Evolutionary conservation across 805 yeast species (phyloP), one percentile per base, ranked within the genome.

Genomic region (Teunomyces aglyptinius): DNA sequence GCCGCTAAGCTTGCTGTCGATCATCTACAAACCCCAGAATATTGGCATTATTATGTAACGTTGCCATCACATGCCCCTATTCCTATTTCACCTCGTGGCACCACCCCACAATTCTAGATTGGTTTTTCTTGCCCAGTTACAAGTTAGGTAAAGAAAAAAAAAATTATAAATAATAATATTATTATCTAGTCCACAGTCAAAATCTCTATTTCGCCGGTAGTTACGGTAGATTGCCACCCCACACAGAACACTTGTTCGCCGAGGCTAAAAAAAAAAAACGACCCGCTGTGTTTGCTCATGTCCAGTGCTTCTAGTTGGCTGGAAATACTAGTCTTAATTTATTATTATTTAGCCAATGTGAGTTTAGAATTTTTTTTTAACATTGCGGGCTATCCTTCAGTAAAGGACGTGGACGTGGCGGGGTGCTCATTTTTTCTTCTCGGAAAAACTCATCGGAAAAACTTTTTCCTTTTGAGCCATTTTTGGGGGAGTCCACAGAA

Each of bases 51-150:
- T 24, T 24, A 24, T 24, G 10, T 10, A 8, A 8, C 26, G 7
- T 4, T 18, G 7, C 16, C 38, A 22, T 36, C 28, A 22, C 28
- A 36, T 36, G 39, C 39, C 39, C 39, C 39, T 36, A 36, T 22
- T 36, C 28, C 39, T 18, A 34, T 16, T 34, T 22, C 39, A 36
- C 39, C 39, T 36, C 39, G 39, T 36, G 39, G 39, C 18, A 34
- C 38, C 39, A 22, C 39, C 39, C 39, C 39, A 36, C 39, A 36
- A 22, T 20, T 36, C 39, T 36, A 36, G 39, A 36, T 36, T n/a
- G 33, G 33, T 31, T 12, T 4, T 31, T 15, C 6, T 6, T 29
- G 10, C 10, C 15, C 33, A n/a, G 33, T 29, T 31, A 31, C 33
- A 31, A 8, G 33, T 31, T 31, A 31, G 18, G 18, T 31, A 13